Evolutionary conservation across 257 asterid species (phyloP).

Genomic region (Fraxinus anomala): DNA sequence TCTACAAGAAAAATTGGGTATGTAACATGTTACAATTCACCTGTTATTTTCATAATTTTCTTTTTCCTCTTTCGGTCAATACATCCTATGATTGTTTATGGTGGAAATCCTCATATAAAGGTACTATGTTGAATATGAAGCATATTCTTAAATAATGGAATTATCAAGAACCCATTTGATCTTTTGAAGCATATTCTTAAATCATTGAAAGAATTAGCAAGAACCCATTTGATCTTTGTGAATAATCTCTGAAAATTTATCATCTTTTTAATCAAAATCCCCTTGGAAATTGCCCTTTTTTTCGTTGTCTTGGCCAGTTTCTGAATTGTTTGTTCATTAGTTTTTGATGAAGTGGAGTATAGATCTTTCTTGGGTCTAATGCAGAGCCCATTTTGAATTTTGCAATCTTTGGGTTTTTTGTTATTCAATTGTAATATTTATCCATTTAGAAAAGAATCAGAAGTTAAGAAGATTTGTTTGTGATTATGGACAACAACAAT

Average conservation of each 20-base stretch:
- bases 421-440: slow-evolving; percentile 28
- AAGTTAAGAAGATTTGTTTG: slow-evolving; percentile 16
- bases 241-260: neutral
- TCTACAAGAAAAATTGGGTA: no score
- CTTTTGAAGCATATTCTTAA: neutral
- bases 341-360: neutral
- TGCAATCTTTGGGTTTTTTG: slow-evolving; percentile 21
- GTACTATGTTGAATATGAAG: neutral
- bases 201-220: neutral
- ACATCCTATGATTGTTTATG: neutral
- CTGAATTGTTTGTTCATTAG: neutral
- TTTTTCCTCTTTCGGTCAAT: neutral
- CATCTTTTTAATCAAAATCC: neutral
- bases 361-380: neutral
- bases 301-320: neutral
- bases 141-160: neutral
- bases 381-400: slow-evolving; percentile 18
- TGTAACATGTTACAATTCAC: neutral
- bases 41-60: neutral
- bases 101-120: neutral
- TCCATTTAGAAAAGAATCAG: slow-evolving; percentile 11
- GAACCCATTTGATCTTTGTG: neutral
- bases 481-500: slow-evolving; percentile 57
- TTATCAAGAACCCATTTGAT: neutral
- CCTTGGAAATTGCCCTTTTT: neutral